These are phyloP conservation scores for Lophiotrema nucula DNA, from an alignment of 495 filamentous ascomycete species.

Conservation along the genomic window DNA sequence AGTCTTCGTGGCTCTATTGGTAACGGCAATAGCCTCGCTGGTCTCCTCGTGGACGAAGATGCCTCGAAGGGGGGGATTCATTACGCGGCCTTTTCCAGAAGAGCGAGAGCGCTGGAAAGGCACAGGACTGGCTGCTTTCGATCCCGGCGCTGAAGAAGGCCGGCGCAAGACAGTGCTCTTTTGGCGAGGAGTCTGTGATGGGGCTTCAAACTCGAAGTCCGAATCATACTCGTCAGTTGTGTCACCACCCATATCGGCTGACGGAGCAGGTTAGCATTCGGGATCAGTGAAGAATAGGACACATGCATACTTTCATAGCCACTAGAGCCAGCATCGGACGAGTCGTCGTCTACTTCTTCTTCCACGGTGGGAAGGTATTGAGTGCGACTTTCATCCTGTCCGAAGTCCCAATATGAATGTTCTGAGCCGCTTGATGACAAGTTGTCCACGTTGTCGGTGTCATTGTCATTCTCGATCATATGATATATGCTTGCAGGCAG, in stretches of 20 bases:
- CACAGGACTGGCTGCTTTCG: conserved; percentile 52
- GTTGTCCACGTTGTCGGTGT: conserved; percentile 17
- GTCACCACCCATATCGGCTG: conserved; percentile 78
- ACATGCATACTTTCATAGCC: conserved; percentile 71
- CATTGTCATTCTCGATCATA: conserved; percentile 58
- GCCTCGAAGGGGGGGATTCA: conserved; percentile 37
- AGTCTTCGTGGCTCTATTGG: conserved; percentile 67
- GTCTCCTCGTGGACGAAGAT: conserved; percentile 32
- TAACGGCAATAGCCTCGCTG: conserved; percentile 69
- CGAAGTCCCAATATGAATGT: conserved; percentile 42
- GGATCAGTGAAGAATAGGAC: conserved; percentile 17
- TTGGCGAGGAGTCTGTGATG: conserved; percentile 50
- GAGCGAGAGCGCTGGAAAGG: conserved; percentile 34
- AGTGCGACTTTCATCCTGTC: conserved; percentile 9
- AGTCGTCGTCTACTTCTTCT: conserved; percentile 41
- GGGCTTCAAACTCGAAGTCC: conserved; percentile 59
- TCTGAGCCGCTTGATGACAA: conserved; percentile 13
- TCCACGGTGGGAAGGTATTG: not conserved
- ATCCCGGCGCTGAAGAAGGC: conserved; percentile 51
- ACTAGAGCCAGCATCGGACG: conserved; percentile 59
- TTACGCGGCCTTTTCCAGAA: not conserved
- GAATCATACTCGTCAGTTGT: conserved; percentile 77
- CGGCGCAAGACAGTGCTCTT: conserved; percentile 57
- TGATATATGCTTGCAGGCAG: conserved; percentile 67
- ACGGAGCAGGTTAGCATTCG: conserved; percentile 53